Evolutionary conservation across 2,329 filamentous ascomycete genomes (phyloP), one percentile per base, ranked within the genome.

Genomic region (Sporothrix pallida): DNA sequence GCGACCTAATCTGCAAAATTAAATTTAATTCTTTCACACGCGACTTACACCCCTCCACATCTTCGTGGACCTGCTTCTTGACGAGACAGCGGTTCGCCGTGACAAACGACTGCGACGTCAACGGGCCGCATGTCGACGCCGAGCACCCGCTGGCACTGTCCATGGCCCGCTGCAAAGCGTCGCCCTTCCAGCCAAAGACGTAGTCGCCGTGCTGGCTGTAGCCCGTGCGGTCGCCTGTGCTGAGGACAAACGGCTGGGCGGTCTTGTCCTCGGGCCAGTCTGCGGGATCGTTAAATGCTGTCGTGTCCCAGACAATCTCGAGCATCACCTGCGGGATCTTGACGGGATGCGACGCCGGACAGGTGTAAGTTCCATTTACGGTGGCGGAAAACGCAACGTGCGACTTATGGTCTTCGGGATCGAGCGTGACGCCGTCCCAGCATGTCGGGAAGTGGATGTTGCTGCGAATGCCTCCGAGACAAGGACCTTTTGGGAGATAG

Each of bases 291-390:
- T 74, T 75, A n/a, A 71, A 73, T 4, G 50, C 42, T 10, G 56
- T 60, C 17, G 71, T 73, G 54, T 73, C 69, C 73, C 73, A 74
- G n/a, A 74, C 63, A 17, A 63, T 71, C 78, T 85, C n/a, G 6
- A 50, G 20, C 70, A 72, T 72, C 10, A 72, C 44, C 70, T 72
- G 70, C 7, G 70, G 70, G 13, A 72, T 72, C 37, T 63, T 63
- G 37, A 72, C 70, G 78, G 84, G 67, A 78, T 80, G 52, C 83
- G 78, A 77, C 5, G 60, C 31, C 1, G 60, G 56, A 7, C 23
- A 58, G 23, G 23, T 9, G 56, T 31, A 31, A 1, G 56, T 58
- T 10, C 56, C 56, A 13, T 58, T 58, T 12, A 13, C 20, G 15
- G 10, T 23, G 9, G 37, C 23, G 9, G 56, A 58, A 15, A 58